These are phyloP conservation scores for Stachybotrys elegans DNA, from an alignment of 2,329 filamentous ascomycete genomes.

Conservation along the genomic window DNA sequence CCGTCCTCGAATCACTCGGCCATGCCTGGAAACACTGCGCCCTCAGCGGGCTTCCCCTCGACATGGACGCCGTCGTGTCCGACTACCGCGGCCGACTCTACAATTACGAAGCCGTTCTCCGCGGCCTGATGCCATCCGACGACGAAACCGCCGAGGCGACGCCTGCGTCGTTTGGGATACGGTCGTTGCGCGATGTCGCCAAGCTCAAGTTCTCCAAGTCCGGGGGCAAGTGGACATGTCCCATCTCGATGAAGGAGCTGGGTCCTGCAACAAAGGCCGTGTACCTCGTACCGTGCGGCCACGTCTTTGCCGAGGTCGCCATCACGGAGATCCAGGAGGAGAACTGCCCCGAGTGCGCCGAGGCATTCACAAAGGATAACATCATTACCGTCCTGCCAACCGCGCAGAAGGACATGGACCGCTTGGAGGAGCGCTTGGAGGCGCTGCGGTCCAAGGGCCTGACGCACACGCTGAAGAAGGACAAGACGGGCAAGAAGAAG, in stretches of 20 bases:
- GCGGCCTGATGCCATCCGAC: slow-evolving; percentile 52
- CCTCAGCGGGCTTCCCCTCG: slow-evolving; percentile 72
- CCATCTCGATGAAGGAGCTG: slow-evolving; percentile 80
- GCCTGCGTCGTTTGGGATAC: slow-evolving; percentile 57
- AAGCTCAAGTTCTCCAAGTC: slow-evolving; percentile 66
- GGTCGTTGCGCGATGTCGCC: slow-evolving; percentile 78
- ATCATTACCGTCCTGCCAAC: slow-evolving; percentile 78
- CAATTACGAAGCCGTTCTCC: slow-evolving; percentile 87
- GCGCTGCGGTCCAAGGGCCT: slow-evolving; percentile 67
- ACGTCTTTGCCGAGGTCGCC: slow-evolving; percentile 84
- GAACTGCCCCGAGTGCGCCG: slow-evolving; percentile 67
- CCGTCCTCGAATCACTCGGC: slow-evolving; percentile 74
- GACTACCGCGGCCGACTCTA: slow-evolving; percentile 82
- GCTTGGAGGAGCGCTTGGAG: slow-evolving; percentile 60
- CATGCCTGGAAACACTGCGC: slow-evolving; percentile 87
- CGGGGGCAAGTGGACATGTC: slow-evolving; percentile 68
- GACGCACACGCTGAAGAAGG: slow-evolving; percentile 86
- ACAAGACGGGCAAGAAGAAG: slow-evolving; percentile 59
- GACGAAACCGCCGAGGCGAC: slow-evolving; percentile 51
- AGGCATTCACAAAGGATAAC: slow-evolving; percentile 66
- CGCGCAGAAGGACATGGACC: slow-evolving; percentile 63
- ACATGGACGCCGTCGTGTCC: slow-evolving; percentile 68
- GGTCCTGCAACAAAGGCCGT: slow-evolving; percentile 75
- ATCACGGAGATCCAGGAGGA: slow-evolving; percentile 72
- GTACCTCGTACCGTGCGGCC: slow-evolving; percentile 90